phyloP scores from a whole-genome alignment of 2,329 filamentous ascomycete species.

The Zasmidium citrigriseum region DNA sequence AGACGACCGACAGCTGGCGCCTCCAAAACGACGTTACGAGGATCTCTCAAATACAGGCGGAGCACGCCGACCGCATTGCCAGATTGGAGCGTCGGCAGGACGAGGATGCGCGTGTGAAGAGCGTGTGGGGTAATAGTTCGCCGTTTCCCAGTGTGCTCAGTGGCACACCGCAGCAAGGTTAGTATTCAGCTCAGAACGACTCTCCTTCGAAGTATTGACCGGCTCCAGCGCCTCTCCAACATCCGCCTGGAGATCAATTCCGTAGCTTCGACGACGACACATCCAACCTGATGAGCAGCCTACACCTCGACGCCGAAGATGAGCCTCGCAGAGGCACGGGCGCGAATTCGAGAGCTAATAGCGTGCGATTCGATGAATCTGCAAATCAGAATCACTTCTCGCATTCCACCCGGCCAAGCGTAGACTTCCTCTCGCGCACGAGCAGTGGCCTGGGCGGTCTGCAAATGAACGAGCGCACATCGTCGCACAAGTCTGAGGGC shows the following conservation, averaged over 20 bases:
- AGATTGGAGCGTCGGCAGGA: constrained; percentile 63
- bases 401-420: constrained; percentile 77
- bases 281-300: constrained; percentile 73
- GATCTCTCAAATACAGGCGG: constrained; percentile 60
- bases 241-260: constrained; percentile 81
- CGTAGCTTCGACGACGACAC: constrained; percentile 87
- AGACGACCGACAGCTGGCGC: constrained; percentile 63
- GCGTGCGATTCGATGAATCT: constrained; percentile 95
- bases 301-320: constrained; percentile 85
- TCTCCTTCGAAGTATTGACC: constrained; percentile 7
- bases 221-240: constrained; percentile 69
- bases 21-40: constrained; percentile 64
- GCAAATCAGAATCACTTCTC: constrained; percentile 89
- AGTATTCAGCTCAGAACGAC: constrained; percentile 32
- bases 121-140: constrained; percentile 81
- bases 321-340: constrained; percentile 71
- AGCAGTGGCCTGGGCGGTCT: constrained; percentile 68
- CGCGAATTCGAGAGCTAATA: constrained; percentile 89
- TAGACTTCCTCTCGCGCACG: constrained; percentile 78
- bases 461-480: constrained; percentile 82
- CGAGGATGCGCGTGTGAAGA: constrained; percentile 69
- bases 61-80: constrained; percentile 62
- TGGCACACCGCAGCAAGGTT: constrained; percentile 85
- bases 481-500: constrained; percentile 95
- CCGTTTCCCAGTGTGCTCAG: constrained; percentile 85